Evolutionary conservation across 495 filamentous ascomycete genomes (phyloP), one percentile per base, ranked within the genome.

Genomic region (Neurospora tetraspora): DNA sequence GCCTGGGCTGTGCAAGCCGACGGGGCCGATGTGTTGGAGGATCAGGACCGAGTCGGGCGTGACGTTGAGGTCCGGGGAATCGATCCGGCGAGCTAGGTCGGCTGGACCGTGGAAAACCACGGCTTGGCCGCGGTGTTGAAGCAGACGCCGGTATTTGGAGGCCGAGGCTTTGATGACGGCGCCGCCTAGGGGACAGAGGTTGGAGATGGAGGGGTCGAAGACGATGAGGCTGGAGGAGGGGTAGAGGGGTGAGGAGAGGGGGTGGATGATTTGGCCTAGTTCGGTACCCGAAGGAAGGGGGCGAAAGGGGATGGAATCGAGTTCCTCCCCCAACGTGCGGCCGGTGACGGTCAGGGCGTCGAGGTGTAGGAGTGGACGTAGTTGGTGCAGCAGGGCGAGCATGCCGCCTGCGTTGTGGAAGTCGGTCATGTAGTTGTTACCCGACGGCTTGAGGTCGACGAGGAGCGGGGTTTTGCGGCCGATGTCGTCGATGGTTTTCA

Each of bases 361-460:
- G 0, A 91, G 82, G 61, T 88, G 81, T 0, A 92, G 82, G 0
- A 91, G 82, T 0, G 89, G 89, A 8, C 82, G 80, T 4, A 92
- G 81, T 5, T 83, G 82, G 69, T 87, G 83, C 11, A 91, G 73
- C 1, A 92, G 77, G 5, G 86, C 86, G 31, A 84, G 73, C 88
- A 91, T 91, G 59, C 90, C 90, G 8, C 90, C 90, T 0, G 89
- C 86, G 76, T 88, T 87, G 76, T 92, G 90, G 74, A 92, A 91
- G 74, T 92, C 89, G 42, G 86, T 88, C 90, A 91, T 91, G 80
- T 92, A 92, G 71, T 90, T 90, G n/a, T n/a, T n/a, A n/a, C n/a
- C n/a, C 20, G 88, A 83, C 5, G 90, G 90, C 71, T 92, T 92
- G 16, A 92, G 81, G 75, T 91, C 90, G 5, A 91, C 82, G 3